A percentile compares a stretch with the other conserved stretches of the same genome.
Conservation (phyloP, 495 filamentous ascomycete genomes). For the Penicillium bovifimosum region DNA sequence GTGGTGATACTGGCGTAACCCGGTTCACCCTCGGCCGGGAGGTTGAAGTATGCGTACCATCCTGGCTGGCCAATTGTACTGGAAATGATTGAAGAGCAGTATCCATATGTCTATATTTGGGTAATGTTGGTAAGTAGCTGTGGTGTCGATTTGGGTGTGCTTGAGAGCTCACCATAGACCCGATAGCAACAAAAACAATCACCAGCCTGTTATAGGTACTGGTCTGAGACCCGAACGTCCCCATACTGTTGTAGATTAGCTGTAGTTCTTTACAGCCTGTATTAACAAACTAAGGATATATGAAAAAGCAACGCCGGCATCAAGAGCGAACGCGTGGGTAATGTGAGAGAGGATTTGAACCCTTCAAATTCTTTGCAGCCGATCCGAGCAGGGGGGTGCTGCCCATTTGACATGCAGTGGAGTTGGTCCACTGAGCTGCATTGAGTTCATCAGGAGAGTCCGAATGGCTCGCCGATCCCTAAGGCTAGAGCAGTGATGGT, state of each 20-base stretch:
- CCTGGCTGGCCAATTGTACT: slow-evolving; percentile 50
- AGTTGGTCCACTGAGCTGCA: slow-evolving; percentile 6
- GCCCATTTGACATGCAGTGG: slow-evolving; percentile 1
- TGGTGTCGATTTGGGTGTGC: background rate
- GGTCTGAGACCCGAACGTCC: slow-evolving; percentile 24
- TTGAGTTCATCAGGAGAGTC: slow-evolving; percentile 1
- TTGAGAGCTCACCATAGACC: slow-evolving; percentile 28
- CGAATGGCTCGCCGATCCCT: slow-evolving; percentile 6
- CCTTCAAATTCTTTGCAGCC: background rate
- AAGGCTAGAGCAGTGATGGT: too few species aligned
- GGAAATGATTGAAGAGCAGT: slow-evolving; percentile 46
- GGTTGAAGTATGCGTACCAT: slow-evolving; percentile 44
- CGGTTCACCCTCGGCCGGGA: slow-evolving; percentile 32
- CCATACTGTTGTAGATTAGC: background rate
- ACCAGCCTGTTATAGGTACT: slow-evolving; percentile 34
- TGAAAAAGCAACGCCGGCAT: background rate
- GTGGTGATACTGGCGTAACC: slow-evolving; percentile 45
- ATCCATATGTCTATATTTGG: slow-evolving; percentile 36
- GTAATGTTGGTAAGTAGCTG: background rate
- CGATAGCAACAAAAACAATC: slow-evolving; percentile 33
- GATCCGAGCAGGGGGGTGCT: slow-evolving; percentile 3
- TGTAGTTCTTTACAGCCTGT: background rate
- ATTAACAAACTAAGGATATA: background rate
- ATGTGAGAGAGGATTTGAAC: background rate
- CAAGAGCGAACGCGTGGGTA: background rate